Evolutionary conservation across 176 grass and related monocot genomes (phyloP), one percentile per base, ranked within the genome.

Genomic region (Ensete ventricosum): DNA sequence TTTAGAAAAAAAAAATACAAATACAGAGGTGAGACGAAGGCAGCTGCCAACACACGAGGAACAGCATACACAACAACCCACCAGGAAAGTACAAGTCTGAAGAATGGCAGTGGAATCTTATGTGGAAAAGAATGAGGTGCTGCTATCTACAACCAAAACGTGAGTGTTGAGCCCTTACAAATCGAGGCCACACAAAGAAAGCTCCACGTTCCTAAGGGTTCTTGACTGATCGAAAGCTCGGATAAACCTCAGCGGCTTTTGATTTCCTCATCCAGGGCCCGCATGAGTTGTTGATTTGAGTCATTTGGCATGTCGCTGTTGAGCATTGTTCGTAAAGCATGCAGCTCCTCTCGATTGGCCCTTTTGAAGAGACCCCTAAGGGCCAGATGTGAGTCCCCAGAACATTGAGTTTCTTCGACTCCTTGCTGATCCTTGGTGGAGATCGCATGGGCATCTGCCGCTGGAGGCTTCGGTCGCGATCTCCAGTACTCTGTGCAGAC

Each of bases 401-500:
- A 25, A 19, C 3, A 55, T 14, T 24, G 52, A 23, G 23, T 27
- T 53, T 14, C 62, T 55, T n/a, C 6, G 50, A 5, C 11, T 9
- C 62, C 27, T 55, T 34, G 8, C 2, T 49, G 19, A 58, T 69
- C 52, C 14, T 58, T 79, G 1, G 8, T 24, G 0, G 25, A 55
- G 19, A 14, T 50, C 24, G 29, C 20, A 11, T 21, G 55, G 53
- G 12, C 29, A 13, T 58, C 55, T 9, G 53, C n/a, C 1, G 14
- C 14, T 11, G 13, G 55, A 5, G 34, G n/a, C 8, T 52, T 58
- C 1, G 43, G 53, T 14, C 84, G 79, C 52, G 83, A 96, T 78
- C 58, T 85, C 94, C 94, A 98, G 79, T 93, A 98, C 58, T 91
- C 94, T 14, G 75, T 83, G 68, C 90, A 93, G 13, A 89, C 34